Percentiles rank a stretch among this genome's conserved stretches.
These are phyloP conservation scores for Vaccinium vitisidaea DNA, from an alignment of 148 eudicot species.

Conservation along the genomic window DNA sequence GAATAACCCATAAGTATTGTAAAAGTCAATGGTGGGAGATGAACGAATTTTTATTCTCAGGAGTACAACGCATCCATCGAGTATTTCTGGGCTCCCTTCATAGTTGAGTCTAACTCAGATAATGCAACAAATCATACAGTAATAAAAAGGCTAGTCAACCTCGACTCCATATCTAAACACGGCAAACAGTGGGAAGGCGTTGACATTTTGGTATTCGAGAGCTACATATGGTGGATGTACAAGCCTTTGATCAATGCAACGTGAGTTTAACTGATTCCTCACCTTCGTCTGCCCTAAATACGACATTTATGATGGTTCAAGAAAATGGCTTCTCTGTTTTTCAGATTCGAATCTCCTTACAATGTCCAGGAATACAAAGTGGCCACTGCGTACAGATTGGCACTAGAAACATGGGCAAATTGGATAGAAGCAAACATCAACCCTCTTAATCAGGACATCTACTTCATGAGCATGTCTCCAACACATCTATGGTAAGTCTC, in stretches of 20 bases:
- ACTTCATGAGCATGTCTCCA: conserved; percentile 89
- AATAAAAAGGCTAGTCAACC: conserved; percentile 60
- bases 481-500: conserved; percentile 84
- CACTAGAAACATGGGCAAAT: conserved; percentile 84
- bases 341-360: conserved; percentile 50
- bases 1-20: not conserved
- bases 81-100: conserved; percentile 96
- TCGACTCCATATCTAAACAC: conserved; percentile 66
- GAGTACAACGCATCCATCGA: conserved; percentile 88
- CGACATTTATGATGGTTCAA: not conserved
- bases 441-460: conserved; percentile 61
- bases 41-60: conserved; percentile 27
- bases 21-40: not conserved
- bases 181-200: conserved; percentile 77
- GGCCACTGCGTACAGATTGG: conserved; percentile 71
- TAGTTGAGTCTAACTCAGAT: conserved; percentile 86
- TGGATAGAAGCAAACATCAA: conserved; percentile 81
- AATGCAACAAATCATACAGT: conserved; percentile 83
- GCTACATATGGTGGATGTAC: conserved; percentile 99
- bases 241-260: conserved; percentile 80
- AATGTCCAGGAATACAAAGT: conserved; percentile 66
- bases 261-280: conserved; percentile 33
- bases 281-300: not conserved
- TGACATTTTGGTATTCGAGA: conserved; percentile 74
- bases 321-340: conserved; percentile 5